Conservation (phyloP, 1,284 basidiomycete genomes). For the Acaromyces ingoldii region DNA sequence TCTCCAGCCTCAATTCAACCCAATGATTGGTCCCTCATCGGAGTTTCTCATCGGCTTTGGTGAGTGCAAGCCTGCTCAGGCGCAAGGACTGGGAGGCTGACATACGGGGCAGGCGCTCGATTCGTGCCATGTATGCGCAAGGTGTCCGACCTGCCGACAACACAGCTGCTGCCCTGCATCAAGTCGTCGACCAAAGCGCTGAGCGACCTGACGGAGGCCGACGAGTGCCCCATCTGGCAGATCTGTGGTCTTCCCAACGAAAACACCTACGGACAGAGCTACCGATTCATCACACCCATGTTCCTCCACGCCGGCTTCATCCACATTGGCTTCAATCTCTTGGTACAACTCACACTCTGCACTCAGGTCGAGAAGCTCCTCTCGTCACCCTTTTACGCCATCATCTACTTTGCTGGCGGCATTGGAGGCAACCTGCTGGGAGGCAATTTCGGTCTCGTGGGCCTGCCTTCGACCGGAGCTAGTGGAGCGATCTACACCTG, state of each 20-base stretch:
- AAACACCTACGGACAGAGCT: conserved; percentile 74
- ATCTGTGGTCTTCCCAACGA: conserved; percentile 72
- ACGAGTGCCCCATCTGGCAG: conserved; percentile 69
- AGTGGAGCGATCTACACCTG: conserved; percentile 87
- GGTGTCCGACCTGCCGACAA: conserved; percentile 44
- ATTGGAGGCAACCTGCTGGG: conserved; percentile 73
- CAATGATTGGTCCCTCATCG: conserved; percentile 83
- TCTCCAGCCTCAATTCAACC: conserved; percentile 69
- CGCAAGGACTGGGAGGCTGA: no score
- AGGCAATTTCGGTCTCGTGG: conserved; percentile 79
- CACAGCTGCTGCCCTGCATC: conserved; percentile 60
- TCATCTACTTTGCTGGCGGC: conserved; percentile 81
- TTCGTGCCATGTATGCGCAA: conserved; percentile 83
- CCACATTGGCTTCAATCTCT: conserved; percentile 75
- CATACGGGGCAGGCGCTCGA: conserved; percentile 59
- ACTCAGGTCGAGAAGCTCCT: conserved; percentile 61
- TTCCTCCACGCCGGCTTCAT: conserved; percentile 89
- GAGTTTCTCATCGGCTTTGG: conserved; percentile 77
- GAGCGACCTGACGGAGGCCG: conserved; percentile 57
- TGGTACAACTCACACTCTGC: conserved; percentile 74
- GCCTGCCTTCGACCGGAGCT: conserved; percentile 86
- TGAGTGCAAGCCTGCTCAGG: neutral
- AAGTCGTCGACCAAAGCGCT: conserved; percentile 51
- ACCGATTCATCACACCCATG: conserved; percentile 60
- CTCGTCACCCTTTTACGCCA: conserved; percentile 71